phyloP scores from a whole-genome alignment of 306 rosid genomes.

The Dalbergia cultrata region DNA sequence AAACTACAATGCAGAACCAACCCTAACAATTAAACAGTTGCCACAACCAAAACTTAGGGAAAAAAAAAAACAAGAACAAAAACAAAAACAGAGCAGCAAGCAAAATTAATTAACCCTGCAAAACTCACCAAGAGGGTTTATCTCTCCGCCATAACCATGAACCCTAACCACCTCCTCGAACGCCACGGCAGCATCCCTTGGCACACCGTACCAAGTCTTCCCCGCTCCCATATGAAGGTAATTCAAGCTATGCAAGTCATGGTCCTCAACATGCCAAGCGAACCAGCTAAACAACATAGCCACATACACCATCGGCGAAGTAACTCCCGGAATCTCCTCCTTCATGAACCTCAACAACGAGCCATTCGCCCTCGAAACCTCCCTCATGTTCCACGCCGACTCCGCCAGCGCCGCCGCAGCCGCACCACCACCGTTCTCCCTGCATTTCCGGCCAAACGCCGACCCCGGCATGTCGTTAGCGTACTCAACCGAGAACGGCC shows the following conservation, averaged over 20 bases:
- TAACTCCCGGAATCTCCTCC: conserved; percentile 99
- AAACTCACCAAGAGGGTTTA: conserved; percentile 95
- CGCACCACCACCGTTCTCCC: conserved; percentile 56
- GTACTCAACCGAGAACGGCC: conserved; percentile 91
- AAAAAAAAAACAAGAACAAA: background rate
- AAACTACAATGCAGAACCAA: background rate
- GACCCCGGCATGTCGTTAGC: conserved; percentile 99
- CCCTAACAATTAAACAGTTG: background rate
- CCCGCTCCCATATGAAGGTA: conserved; percentile 93
- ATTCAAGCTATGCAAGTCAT: conserved; percentile 95
- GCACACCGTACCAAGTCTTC: conserved; percentile 98
- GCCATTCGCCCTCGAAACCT: conserved; percentile 83
- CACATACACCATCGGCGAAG: conserved; percentile 94
- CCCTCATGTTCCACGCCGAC: conserved; percentile 97
- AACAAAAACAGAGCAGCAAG: background rate
- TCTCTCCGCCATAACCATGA: conserved; percentile 93
- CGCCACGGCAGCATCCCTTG: conserved; percentile 90
- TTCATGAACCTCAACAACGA: conserved; percentile 95
- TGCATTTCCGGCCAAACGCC: conserved; percentile 70
- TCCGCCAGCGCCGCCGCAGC: conserved; percentile 75
- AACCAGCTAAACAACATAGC: conserved; percentile 99
- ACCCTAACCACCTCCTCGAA: conserved; percentile 96
- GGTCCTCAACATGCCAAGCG: conserved; percentile 99
- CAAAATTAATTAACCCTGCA: background rate
- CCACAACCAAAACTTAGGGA: background rate